These are phyloP conservation scores for Linderina pennispora DNA, from an alignment of 192 early-diverging fungal species.

Conservation along the genomic window DNA sequence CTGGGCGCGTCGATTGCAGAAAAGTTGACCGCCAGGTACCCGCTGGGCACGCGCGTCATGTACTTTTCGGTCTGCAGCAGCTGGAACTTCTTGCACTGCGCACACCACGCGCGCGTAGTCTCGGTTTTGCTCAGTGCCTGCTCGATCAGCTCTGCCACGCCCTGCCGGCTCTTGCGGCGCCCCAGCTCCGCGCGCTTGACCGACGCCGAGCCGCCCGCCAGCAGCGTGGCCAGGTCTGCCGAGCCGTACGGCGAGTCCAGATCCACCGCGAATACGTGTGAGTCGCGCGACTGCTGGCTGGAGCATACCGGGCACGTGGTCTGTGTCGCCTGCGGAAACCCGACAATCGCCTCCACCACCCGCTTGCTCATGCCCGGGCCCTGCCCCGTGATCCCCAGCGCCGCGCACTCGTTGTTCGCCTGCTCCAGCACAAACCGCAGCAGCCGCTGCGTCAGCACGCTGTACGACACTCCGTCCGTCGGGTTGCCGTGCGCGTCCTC, in stretches of 20 bases:
- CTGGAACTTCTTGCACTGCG: slow-evolving; percentile 76
- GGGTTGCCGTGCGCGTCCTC: slow-evolving; percentile 68
- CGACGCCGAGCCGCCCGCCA: slow-evolving; percentile 40
- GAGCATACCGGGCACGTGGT: slow-evolving; percentile 63
- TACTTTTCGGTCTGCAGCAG: slow-evolving; percentile 66
- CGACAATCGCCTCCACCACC: slow-evolving; percentile 22
- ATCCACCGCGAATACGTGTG: slow-evolving; percentile 79
- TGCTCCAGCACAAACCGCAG: slow-evolving; percentile 91
- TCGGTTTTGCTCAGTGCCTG: slow-evolving; percentile 13
- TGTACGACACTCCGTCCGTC: slow-evolving; percentile 53
- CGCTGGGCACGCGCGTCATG: slow-evolving; percentile 58
- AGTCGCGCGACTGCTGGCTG: slow-evolving; percentile 53
- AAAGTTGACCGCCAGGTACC: slow-evolving; percentile 73
- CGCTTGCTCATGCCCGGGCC: slow-evolving; percentile 5
- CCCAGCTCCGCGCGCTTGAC: slow-evolving; percentile 22
- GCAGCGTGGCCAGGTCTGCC: slow-evolving; percentile 21
- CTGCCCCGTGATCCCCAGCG: not conserved
- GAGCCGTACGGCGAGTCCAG: slow-evolving; percentile 62
- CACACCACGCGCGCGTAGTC: slow-evolving; percentile 71
- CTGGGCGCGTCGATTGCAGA: slow-evolving; percentile 30
- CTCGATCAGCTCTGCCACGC: slow-evolving; percentile 20
- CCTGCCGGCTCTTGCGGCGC: slow-evolving; percentile 5
- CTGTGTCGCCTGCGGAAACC: slow-evolving; percentile 19
- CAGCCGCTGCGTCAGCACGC: slow-evolving; percentile 78
- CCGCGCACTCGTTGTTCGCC: slow-evolving; percentile 63